A percentile compares a stretch with the other conserved stretches of the same genome.
phyloP scores from a whole-genome alignment of 73 alveolate species.

The Symbiodinium pilosum region DNA sequence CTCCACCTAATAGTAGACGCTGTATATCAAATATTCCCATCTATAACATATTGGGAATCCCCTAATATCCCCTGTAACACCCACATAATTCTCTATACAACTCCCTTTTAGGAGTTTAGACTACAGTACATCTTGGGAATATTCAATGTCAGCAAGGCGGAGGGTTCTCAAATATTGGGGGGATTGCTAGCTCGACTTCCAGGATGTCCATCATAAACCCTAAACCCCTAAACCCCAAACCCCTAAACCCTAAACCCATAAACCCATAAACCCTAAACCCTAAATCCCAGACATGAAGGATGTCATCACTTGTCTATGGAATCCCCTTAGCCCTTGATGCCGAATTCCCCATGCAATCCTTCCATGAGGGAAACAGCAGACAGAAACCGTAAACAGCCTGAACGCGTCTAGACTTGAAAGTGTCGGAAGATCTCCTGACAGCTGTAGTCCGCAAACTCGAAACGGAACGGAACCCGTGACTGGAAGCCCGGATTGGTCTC shows the following conservation, averaged over 20 bases:
- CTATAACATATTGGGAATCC: too few relatives aligned
- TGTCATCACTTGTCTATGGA: background rate
- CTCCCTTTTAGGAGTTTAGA: too few relatives aligned
- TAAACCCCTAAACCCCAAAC: background rate
- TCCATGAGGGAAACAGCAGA: too few relatives aligned
- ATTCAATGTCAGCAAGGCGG: too few relatives aligned
- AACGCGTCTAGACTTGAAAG: background rate
- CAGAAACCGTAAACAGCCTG: background rate
- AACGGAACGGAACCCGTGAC: conserved; percentile 68
- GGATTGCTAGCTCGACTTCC: background rate
- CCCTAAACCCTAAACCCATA: background rate
- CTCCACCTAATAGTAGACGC: too few relatives aligned
- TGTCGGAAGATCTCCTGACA: background rate
- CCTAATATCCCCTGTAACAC: too few relatives aligned
- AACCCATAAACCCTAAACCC: background rate
- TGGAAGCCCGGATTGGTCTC: conserved; percentile 68
- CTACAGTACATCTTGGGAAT: too few relatives aligned
- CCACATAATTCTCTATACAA: too few relatives aligned
- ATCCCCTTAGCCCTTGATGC: background rate
- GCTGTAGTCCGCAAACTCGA: conserved; percentile 54
- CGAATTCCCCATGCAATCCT: too few relatives aligned
- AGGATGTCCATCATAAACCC: background rate
- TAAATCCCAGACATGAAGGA: background rate
- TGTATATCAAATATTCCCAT: too few relatives aligned
- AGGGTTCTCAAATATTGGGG: background rate